Percentiles rank a stretch among this genome's conserved stretches.
Evolutionary conservation across 1,139 yeast genomes (phyloP).

Genomic region (Geotrichum klebahnii): DNA sequence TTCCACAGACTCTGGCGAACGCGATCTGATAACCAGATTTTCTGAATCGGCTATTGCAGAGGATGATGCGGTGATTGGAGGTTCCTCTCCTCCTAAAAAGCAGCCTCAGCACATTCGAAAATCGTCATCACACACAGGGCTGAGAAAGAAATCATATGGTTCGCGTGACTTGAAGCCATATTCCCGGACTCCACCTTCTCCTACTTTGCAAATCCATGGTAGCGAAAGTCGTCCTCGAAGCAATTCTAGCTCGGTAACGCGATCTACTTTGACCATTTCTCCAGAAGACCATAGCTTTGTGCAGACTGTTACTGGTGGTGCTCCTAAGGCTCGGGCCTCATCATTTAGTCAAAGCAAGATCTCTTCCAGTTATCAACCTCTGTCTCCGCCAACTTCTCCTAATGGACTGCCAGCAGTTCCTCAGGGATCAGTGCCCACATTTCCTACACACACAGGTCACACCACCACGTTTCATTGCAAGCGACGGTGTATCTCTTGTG

Average conservation of each 20-base stretch:
- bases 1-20: constrained; percentile 11
- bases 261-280: not conserved
- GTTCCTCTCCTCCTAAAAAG: constrained; percentile 5
- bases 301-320: not conserved
- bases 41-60: constrained; percentile 14
- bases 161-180: constrained; percentile 13
- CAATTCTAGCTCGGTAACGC: not conserved
- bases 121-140: constrained; percentile 10
- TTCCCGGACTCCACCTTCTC: constrained; percentile 12
- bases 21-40: constrained; percentile 5
- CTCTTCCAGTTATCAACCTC: constrained; percentile 10
- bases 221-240: constrained; percentile 9
- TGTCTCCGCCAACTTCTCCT: constrained; percentile 19
- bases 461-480: constrained; percentile 14
- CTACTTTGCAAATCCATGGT: constrained; percentile 3
- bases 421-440: not conserved
- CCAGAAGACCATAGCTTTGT: constrained; percentile 2
- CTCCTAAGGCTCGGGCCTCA: constrained; percentile 3
- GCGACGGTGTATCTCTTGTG: constrained; percentile 76
- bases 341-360: constrained; percentile 3
- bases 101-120: constrained; percentile 11
- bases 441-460: constrained; percentile 16
- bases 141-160: constrained; percentile 10
- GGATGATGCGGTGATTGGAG: not conserved
- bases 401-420: constrained; percentile 17